phyloP scores from a whole-genome alignment of 495 filamentous ascomycete genomes.

The Parmelia sp. region DNA sequence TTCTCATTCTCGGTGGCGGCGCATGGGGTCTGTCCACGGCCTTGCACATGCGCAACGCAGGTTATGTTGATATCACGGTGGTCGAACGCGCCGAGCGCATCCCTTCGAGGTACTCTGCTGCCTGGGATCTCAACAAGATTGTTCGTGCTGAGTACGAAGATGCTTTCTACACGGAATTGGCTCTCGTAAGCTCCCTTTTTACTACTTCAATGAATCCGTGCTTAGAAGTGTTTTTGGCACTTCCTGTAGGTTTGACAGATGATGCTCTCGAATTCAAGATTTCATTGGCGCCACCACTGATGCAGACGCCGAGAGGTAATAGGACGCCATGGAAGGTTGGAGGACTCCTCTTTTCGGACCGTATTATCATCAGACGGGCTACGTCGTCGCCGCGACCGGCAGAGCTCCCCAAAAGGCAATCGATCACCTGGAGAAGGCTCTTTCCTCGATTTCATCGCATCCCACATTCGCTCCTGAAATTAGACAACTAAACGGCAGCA shows the following conservation, averaged over 20 bases:
- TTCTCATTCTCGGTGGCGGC: conserved; percentile 42
- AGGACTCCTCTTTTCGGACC: conserved; percentile 46
- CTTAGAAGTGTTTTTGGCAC: background rate
- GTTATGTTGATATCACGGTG: conserved; percentile 40
- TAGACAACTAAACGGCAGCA: conserved; percentile 29
- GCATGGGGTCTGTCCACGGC: conserved; percentile 48
- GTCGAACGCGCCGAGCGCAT: conserved; percentile 40
- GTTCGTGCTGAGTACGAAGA: conserved; percentile 52
- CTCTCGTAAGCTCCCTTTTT: conserved; percentile 33
- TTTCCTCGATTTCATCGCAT: conserved; percentile 37
- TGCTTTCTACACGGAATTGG: conserved; percentile 46
- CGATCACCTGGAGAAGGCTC: conserved; percentile 41
- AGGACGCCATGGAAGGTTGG: conserved; percentile 48
- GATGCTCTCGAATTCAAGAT: background rate
- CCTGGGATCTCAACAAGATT: conserved; percentile 52
- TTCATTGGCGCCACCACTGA: background rate
- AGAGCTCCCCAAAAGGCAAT: conserved; percentile 43
- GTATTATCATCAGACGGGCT: conserved; percentile 50
- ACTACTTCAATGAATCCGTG: background rate
- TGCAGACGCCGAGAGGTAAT: conserved; percentile 21
- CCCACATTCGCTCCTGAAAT: conserved; percentile 35
- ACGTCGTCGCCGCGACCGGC: conserved; percentile 44
- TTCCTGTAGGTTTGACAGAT: background rate
- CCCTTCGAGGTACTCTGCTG: conserved; percentile 34
- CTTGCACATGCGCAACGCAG: conserved; percentile 40